Conservation (phyloP, 1,139 yeast species). For the Kodamaea suecica region DNA sequence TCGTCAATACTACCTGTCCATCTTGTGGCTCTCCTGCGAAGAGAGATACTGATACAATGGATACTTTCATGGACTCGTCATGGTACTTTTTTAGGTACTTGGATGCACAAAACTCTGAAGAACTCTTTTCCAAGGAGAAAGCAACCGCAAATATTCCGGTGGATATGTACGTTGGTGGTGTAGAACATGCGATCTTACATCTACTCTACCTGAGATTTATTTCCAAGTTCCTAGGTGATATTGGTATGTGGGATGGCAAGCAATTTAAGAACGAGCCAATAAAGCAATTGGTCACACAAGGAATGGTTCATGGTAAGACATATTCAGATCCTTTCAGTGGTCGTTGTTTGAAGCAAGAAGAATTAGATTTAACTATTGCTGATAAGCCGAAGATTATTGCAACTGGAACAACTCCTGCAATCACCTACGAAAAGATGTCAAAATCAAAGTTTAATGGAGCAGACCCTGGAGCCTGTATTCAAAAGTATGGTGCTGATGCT, state of each 20-base stretch:
- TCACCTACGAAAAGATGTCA: constrained; percentile 89
- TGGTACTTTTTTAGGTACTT: constrained; percentile 90
- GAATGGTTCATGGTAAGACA: constrained; percentile 96
- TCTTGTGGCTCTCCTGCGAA: constrained; percentile 71
- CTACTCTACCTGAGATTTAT: constrained; percentile 80
- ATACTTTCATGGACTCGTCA: constrained; percentile 94
- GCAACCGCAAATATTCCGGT: constrained; percentile 71
- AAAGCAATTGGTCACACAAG: constrained; percentile 78
- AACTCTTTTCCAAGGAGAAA: constrained; percentile 51
- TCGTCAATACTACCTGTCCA: constrained; percentile 76
- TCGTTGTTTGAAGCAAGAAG: constrained; percentile 73
- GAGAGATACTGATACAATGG: constrained; percentile 97
- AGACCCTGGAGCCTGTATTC: constrained; percentile 77
- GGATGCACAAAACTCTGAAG: constrained; percentile 60
- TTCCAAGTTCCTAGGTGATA: constrained; percentile 67
- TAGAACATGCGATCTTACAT: constrained; percentile 94
- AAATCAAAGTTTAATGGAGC: constrained; percentile 94
- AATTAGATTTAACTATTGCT: constrained; percentile 45
- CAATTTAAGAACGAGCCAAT: constrained; percentile 72
- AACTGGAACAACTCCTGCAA: constrained; percentile 50
- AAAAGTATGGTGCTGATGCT: constrained; percentile 88
- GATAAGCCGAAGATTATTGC: constrained; percentile 44
- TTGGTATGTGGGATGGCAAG: constrained; percentile 50
- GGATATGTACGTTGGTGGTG: constrained; percentile 89
- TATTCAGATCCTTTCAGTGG: constrained; percentile 70